Evolutionary conservation across 2,329 filamentous ascomycete genomes (phyloP).

Genomic region (Talaromyces sp.): DNA sequence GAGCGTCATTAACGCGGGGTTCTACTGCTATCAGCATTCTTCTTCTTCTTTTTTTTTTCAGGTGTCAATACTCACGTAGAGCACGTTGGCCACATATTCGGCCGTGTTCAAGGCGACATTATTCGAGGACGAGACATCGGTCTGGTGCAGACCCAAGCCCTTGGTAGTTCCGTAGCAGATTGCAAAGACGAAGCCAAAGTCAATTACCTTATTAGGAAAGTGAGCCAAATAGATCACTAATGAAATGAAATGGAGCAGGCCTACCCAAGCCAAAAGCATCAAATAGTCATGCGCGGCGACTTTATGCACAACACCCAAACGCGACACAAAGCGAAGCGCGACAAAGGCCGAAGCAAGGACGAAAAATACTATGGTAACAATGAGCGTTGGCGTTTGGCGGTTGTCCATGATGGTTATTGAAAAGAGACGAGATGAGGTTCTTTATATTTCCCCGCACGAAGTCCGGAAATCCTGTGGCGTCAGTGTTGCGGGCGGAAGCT

Average conservation of each 20-base stretch:
- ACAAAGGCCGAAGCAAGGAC: slow-evolving; percentile 71
- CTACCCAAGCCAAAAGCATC: slow-evolving; percentile 73
- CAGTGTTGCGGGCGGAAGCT: background rate
- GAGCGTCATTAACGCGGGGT: slow-evolving; percentile 82
- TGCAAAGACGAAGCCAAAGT: slow-evolving; percentile 44
- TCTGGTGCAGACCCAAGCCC: slow-evolving; percentile 41
- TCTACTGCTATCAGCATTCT: slow-evolving; percentile 46
- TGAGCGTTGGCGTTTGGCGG: slow-evolving; percentile 35
- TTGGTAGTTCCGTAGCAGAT: slow-evolving; percentile 41
- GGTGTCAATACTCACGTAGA: slow-evolving; percentile 46
- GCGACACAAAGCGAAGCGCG: slow-evolving; percentile 66
- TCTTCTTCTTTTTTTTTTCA: slow-evolving; percentile 2
- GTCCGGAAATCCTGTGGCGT: background rate
- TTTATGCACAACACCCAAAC: slow-evolving; percentile 66
- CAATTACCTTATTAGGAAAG: slow-evolving; percentile 28
- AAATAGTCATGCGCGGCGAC: slow-evolving; percentile 74
- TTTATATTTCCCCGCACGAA: slow-evolving; percentile 3
- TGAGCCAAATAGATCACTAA: slow-evolving; percentile 6
- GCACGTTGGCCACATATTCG: slow-evolving; percentile 57
- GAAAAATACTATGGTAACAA: slow-evolving; percentile 47
- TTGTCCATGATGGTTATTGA: slow-evolving; percentile 21
- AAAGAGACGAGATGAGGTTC: background rate
- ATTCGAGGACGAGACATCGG: slow-evolving; percentile 28
- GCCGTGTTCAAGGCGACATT: slow-evolving; percentile 39
- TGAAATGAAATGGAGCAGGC: slow-evolving; percentile 13